Evolutionary conservation across 257 asterid genomes (phyloP), one percentile per base, ranked within the genome.

Genomic region (Datura wrightii): DNA sequence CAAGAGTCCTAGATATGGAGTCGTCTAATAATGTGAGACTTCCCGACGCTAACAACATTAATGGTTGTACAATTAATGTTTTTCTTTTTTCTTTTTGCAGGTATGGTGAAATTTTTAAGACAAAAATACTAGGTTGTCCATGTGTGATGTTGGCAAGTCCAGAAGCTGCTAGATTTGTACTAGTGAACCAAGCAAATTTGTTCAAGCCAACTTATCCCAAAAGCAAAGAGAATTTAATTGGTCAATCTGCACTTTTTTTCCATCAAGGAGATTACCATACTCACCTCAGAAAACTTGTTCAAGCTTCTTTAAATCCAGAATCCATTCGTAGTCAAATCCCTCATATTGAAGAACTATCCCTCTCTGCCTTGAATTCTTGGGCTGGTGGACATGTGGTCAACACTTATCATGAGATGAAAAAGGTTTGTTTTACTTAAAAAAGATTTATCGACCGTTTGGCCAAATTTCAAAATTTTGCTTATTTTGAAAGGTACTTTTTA

Each of bases 151-250:
- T 94, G 83, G 91, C 99, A 0, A 92, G 98, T 86, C 99, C 98
- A 3, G 98, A 94, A 0, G 99, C 99, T 6, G 97, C 96, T 74
- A 89, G 97, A 60, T 94, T 96, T 54, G 97, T 96, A 69, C 86
- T 96, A 6, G 92, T 92, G 3, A 91, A 84, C 4, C 89, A 89
- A 59, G 93, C 98, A 3, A 86, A 91, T 65, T 89, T 96, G 88
- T 96, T 96, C 93, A 96, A 89, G 91, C 99, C 99, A n/a, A 93
- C 98, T 0, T 96, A 92, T 82, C 99, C 98, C 0, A 92, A 85
- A 85, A 92, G 98, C 85, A 94, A 94, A 86, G 98, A 96, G 56
- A 85, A 46, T 6, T 78, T 96, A 86, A 92, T 96, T 60, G 99
- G 99, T 41, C 94, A 94, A 0, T 87, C 89, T 5, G 98, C 98